phyloP scores from a whole-genome alignment of 805 yeast species.

The Saccharomycopsis selenospora region DNA sequence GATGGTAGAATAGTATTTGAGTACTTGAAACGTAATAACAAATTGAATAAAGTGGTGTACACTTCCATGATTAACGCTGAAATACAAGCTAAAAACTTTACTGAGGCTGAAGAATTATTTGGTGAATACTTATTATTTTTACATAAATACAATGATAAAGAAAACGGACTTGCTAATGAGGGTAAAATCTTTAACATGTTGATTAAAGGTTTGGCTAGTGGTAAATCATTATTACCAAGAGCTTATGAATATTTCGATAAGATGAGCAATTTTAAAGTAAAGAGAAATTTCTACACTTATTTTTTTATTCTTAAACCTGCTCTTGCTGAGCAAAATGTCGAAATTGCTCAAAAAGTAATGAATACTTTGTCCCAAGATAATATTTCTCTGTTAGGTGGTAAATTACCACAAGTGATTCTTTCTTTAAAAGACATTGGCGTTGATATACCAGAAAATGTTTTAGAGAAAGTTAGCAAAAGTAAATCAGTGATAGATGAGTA shows the following conservation, averaged over 20 bases:
- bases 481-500: too few relatives aligned
- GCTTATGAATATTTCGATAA: constrained; percentile 21
- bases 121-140: constrained; percentile 34
- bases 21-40: constrained; percentile 30
- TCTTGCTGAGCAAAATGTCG: constrained; percentile 28
- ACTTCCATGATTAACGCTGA: constrained; percentile 44
- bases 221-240: constrained; percentile 16
- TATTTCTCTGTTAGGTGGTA: constrained; percentile 28
- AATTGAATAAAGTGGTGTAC: constrained; percentile 34
- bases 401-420: constrained; percentile 31
- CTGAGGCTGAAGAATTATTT: constrained; percentile 31
- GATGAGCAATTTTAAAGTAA: constrained; percentile 16
- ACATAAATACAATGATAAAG: constrained; percentile 20
- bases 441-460: constrained; percentile 22
- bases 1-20: constrained; percentile 48
- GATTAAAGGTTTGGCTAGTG: constrained; percentile 24
- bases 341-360: constrained; percentile 32
- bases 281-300: constrained; percentile 46
- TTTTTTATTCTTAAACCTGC: constrained; percentile 40
- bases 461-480: neutral
- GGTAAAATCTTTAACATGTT: constrained; percentile 24
- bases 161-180: neutral
- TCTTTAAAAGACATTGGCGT: constrained; percentile 22
- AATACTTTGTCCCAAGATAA: neutral
- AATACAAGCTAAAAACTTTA: constrained; percentile 34